phyloP scores from a whole-genome alignment of 139 green algal species.

The Micractinium sp. region DNA sequence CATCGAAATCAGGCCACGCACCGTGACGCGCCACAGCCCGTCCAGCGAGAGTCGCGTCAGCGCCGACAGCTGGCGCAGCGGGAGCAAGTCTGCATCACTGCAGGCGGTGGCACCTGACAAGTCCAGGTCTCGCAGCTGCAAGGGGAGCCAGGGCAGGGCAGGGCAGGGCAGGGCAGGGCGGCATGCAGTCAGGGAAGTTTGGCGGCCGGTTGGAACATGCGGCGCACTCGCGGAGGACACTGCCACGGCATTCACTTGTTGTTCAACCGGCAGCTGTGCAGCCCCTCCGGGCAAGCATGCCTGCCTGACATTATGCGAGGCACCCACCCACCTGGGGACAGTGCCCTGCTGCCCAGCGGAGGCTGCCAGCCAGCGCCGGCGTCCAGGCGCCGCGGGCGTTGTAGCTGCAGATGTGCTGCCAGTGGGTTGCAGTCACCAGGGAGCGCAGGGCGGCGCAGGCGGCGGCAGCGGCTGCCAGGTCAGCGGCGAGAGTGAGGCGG shows the following conservation, averaged over 20 bases:
- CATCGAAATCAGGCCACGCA: not conserved
- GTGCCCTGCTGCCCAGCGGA: not conserved
- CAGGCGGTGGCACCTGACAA: slow-evolving; percentile 4
- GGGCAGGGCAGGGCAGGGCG: no score
- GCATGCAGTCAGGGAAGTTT: no score
- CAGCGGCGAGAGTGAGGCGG: not conserved
- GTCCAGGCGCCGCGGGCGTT: not conserved
- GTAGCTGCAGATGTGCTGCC: not conserved
- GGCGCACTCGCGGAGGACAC: not conserved
- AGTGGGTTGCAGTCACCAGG: not conserved
- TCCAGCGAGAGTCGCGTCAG: slow-evolving; percentile 6
- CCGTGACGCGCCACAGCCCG: slow-evolving; percentile 18
- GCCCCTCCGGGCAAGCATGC: not conserved
- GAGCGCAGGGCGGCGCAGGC: not conserved
- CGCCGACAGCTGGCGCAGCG: not conserved
- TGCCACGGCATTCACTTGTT: not conserved
- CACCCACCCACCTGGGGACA: not conserved
- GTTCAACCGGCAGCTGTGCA: not conserved
- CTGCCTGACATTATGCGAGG: not conserved
- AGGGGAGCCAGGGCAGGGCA: no score
- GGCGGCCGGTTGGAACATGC: no score
- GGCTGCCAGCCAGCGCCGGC: not conserved
- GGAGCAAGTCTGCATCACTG: slow-evolving; percentile 13
- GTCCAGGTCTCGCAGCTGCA: slow-evolving; percentile 5
- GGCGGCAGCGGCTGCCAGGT: not conserved